Evolutionary conservation across 2,329 filamentous ascomycete genomes (phyloP), one percentile per base, ranked within the genome.

Genomic region (Diaporthe amygdali): DNA sequence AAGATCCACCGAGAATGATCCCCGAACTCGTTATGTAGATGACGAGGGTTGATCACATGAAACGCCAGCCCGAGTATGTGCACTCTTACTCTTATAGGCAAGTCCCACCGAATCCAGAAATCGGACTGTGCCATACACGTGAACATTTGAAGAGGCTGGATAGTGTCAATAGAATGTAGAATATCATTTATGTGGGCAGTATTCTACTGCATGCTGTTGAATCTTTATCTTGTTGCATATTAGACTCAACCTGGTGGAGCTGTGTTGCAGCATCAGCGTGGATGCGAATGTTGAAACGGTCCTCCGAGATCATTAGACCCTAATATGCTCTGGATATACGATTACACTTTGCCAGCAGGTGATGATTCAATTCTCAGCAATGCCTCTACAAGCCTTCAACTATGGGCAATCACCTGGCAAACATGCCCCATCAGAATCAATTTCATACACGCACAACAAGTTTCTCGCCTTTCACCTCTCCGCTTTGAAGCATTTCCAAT

Each of bases 381-480:
- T 41, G 20, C 25, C 7, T 22, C 15, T 44, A 6, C 15, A 22
- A 44, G n/a, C 20, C 14, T 22, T 41, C 4, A 20, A 7, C 22
- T 30, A 14, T 6, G 6, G 15, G 22, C 15, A 20, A 8, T 22
- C 7, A 3, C 34, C 27, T 7, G 22, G 3, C 9, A 3, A 6
- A 44, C 10, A 15, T 59, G 22, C 15, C 14, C 34, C 17, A 10
- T 59, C 8, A 3, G 1, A 10, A 41, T 54, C 46, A 66, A 10
- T 37, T 8, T 20, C 39, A 25, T 37, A 68, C 17, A 25, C 68
- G 54, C 20, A 72, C 46, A 15, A 70, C 70, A 30, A 72, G 46
- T 52, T 73, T 73, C 47, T 71, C 46, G 3, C 71, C 71, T 34
- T 63, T 68, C 8, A 71, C 63, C 22, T 73, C 71, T 2, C 71